Evolutionary conservation across 83 land plant genomes (phyloP).

Genomic region (Picea abies): DNA sequence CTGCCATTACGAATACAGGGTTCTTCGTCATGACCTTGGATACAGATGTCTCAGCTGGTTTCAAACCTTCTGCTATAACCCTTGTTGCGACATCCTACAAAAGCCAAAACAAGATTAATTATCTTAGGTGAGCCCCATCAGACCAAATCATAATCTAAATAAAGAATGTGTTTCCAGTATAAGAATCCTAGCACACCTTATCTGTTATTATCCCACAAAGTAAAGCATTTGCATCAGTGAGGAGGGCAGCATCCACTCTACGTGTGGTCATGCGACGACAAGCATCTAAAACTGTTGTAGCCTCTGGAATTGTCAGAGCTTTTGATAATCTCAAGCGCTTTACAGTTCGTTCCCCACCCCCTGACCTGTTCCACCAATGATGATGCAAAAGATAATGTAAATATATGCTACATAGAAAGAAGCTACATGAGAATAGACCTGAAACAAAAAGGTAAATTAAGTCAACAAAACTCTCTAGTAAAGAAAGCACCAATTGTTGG

Average conservation of each 20-base stretch:
- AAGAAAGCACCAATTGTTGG: too few relatives aligned
- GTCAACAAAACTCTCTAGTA: too few relatives aligned
- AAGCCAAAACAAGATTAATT: background rate
- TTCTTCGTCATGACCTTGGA: conserved; percentile 90
- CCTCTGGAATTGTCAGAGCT: conserved; percentile 81
- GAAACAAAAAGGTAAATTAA: too few relatives aligned
- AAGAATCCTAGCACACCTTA: conserved; percentile 43
- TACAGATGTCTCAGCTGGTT: conserved; percentile 72
- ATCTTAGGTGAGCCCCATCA: background rate
- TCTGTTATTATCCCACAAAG: conserved; percentile 88
- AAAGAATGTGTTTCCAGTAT: background rate
- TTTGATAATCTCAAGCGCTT: conserved; percentile 61
- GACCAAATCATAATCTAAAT: background rate
- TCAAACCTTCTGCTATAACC: conserved; percentile 68
- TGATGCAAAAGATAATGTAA: too few relatives aligned
- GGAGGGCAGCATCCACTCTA: conserved; percentile 75
- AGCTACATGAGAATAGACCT: too few relatives aligned
- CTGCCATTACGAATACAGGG: conserved; percentile 78
- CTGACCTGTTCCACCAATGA: conserved; percentile 24
- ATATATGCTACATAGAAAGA: too few relatives aligned
- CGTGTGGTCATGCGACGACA: conserved; percentile 80
- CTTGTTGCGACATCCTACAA: conserved; percentile 77
- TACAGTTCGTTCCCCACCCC: conserved; percentile 69
- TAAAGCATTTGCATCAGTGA: conserved; percentile 79
- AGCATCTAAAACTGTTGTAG: conserved; percentile 59